Evolutionary conservation across 257 asterid genomes (phyloP).

Genomic region (Nicotiana noctiflora): DNA sequence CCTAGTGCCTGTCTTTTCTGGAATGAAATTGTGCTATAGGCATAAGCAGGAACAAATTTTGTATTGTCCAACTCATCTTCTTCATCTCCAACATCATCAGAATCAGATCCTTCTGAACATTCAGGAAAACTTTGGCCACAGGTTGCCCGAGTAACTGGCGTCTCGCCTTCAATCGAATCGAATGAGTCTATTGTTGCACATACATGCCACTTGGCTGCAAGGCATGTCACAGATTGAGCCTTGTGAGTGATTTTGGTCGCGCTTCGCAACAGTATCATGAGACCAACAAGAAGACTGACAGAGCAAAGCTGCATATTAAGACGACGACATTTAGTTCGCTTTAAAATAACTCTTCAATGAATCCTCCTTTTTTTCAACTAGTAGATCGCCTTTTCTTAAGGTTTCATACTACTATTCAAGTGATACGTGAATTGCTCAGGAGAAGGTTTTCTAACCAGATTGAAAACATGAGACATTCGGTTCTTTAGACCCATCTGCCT

Average conservation of each 20-base stretch:
- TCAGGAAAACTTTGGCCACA: neutral
- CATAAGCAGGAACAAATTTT: constrained; percentile 8
- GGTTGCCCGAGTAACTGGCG: neutral
- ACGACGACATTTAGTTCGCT: neutral
- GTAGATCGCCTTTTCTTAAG: no score
- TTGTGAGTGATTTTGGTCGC: constrained; percentile 23
- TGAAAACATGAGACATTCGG: no score
- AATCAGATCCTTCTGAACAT: neutral
- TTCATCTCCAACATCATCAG: constrained; percentile 24
- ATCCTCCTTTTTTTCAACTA: no score
- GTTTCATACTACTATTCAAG: no score
- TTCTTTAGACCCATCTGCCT: no score
- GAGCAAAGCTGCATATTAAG: constrained; percentile 19
- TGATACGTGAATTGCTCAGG: no score
- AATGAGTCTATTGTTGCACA: constrained; percentile 20
- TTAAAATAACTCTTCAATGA: no score
- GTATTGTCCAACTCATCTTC: constrained; percentile 25
- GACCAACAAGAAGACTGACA: constrained; percentile 18
- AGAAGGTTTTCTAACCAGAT: no score
- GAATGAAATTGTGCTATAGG: constrained; percentile 21
- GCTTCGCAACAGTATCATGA: constrained; percentile 19
- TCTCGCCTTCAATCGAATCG: constrained; percentile 11
- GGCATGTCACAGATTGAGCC: constrained; percentile 20
- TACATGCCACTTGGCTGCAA: constrained; percentile 26
- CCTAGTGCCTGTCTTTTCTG: constrained; percentile 27